Base-by-base conservation (phyloP, 352 stramenopile species). In the Globisporangium megalacanthum region DNA sequence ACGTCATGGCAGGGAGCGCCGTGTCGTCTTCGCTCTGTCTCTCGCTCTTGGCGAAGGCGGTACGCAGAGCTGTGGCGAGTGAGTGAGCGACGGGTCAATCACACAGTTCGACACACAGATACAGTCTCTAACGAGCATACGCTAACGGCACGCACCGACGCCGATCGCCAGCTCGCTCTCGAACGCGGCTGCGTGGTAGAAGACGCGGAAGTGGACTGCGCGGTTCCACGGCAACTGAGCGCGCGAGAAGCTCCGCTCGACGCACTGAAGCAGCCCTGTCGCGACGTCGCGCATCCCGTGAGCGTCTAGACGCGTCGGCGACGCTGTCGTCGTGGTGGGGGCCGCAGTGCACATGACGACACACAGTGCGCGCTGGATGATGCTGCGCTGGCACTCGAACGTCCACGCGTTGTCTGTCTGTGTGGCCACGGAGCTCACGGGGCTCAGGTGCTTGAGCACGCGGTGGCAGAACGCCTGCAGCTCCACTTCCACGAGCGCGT, bases 401-500 rank as follows among this genome's bases (percentile, higher is more conserved):
- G 36, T n/a, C 58, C 58, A 64, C 42, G 41, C 20, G 29, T n/a
- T 49, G 51, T 33, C 15, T 8, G 25, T 33, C 0, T 42, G n/a
- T 5, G 22, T 46, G 22, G 60, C 41, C 4, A 33, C 47, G n/a
- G 29, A 58, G 47, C 60, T 77, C 11, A 36, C 52, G 6, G 75
- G 75, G 4, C 33, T 51, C 8, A 90, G 59, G 33, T 82, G 75
- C 55, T 88, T 87, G 31, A 88, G 20, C 13, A 76, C 70, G 17
- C 72, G 69, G 49, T 92, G 79, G 11, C 79, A 89, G 22, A 95
- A 64, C 15, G 82, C 79, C 58, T 89, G 75, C 2, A 92, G 66
- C 52, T 95, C 85, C 10, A 88, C 74, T 29, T 95, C 85, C 3
- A 93, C 73, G 1, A 90, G 72, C 29, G 81, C 83, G 46, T 80